Evolutionary conservation across 208 protist genomes (phyloP).

Genomic region (Crithidia mellificae): DNA sequence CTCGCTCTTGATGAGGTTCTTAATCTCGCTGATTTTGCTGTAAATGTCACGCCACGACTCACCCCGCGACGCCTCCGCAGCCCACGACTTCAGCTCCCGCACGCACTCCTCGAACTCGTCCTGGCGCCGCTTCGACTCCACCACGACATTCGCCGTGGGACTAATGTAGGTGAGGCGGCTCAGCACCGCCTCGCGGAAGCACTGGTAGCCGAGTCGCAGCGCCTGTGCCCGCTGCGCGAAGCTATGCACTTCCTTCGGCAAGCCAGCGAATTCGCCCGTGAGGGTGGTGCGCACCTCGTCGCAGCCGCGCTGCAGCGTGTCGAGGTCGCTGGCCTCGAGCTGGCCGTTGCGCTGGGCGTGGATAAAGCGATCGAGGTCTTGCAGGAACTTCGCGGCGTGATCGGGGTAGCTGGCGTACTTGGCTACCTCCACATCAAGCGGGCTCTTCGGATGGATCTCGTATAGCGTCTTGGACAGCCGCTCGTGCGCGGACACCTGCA

Average conservation of each 20-base stretch:
- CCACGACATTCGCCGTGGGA: slow-evolving; percentile 47
- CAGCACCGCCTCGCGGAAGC: slow-evolving; percentile 71
- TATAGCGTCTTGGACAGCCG: slow-evolving; percentile 70
- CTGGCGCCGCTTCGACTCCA: slow-evolving; percentile 68
- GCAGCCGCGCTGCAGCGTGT: slow-evolving; percentile 10
- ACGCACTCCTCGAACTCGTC: slow-evolving; percentile 76
- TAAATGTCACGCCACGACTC: slow-evolving; percentile 83
- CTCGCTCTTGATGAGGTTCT: slow-evolving; percentile 67
- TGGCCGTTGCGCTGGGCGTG: slow-evolving; percentile 20
- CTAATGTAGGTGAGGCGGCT: slow-evolving; percentile 78
- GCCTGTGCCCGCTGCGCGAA: slow-evolving; percentile 63
- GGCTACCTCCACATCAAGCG: slow-evolving; percentile 73
- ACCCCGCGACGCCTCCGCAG: slow-evolving; percentile 52
- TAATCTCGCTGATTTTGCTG: slow-evolving; percentile 70
- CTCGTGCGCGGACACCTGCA: slow-evolving; percentile 83
- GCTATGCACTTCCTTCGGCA: slow-evolving; percentile 41
- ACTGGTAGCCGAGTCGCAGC: slow-evolving; percentile 65
- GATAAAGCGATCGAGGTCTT: slow-evolving; percentile 30
- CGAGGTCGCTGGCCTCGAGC: slow-evolving; percentile 13
- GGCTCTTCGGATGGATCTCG: slow-evolving; percentile 76
- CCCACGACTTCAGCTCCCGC: slow-evolving; percentile 78
- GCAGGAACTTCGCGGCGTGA: slow-evolving; percentile 43
- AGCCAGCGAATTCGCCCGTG: slow-evolving; percentile 31
- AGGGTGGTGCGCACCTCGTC: slow-evolving; percentile 21
- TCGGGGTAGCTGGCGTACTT: slow-evolving; percentile 64